A percentile compares a stretch with the other conserved stretches of the same genome.
These are phyloP conservation scores for Ricinus communis DNA, from an alignment of 345 rosid genomes.

Conservation along the genomic window DNA sequence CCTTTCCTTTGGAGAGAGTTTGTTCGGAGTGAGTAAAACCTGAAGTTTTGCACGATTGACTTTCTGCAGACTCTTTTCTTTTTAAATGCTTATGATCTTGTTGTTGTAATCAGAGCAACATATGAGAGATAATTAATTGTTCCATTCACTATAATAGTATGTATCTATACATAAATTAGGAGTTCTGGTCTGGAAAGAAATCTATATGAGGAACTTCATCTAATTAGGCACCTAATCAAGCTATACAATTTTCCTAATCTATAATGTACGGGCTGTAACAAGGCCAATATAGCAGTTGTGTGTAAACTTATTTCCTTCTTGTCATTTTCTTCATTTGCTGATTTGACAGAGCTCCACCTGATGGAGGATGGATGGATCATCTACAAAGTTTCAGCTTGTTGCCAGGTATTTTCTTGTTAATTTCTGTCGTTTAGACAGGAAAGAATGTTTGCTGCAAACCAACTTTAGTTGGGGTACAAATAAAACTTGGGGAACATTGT, in stretches of 20 bases:
- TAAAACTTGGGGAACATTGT: background rate
- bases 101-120: too few species aligned
- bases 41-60: background rate
- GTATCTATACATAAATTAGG: too few species aligned
- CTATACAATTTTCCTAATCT: too few species aligned
- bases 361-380: conserved; percentile 46
- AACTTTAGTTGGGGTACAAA: background rate
- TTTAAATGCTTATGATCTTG: background rate
- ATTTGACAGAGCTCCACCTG: conserved; percentile 44
- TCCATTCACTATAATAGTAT: too few species aligned
- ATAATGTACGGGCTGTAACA: too few species aligned
- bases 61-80: background rate
- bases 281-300: background rate
- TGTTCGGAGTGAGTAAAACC: conserved; percentile 58
- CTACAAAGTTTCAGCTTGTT: conserved; percentile 53
- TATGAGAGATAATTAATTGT: too few species aligned
- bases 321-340: conserved; percentile 12
- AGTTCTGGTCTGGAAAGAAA: too few species aligned
- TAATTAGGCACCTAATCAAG: too few species aligned
- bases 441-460: background rate
- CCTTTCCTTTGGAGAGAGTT: conserved; percentile 64
- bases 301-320: background rate
- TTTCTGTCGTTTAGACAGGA: conserved; percentile 1
- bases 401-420: conserved; percentile 56
- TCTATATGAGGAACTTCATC: too few species aligned